phyloP scores from a whole-genome alignment of 371 early-diverging fungal species.

The Saksenaea oblongispora region DNA sequence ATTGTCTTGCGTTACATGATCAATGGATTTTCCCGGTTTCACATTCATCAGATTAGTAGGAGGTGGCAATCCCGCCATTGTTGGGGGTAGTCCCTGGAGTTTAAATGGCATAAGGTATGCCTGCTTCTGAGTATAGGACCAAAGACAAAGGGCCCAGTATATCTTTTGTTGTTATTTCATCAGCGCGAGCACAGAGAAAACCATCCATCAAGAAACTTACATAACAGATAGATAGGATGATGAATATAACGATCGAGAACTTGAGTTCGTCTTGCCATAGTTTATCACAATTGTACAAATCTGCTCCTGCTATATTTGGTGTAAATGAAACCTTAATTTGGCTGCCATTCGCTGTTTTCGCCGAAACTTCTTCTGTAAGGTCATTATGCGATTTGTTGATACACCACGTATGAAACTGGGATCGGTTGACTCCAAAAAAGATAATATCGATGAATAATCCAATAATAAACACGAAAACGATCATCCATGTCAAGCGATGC shows the following conservation, averaged over 20 bases:
- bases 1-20: conserved; percentile 7
- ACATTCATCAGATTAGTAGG: conserved; percentile 21
- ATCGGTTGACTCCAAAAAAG: background rate
- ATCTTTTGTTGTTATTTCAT: conserved; percentile 8
- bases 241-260: conserved; percentile 28
- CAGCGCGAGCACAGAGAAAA: background rate
- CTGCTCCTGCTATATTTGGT: conserved; percentile 17
- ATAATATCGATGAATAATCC: conserved; percentile 14
- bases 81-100: conserved; percentile 2
- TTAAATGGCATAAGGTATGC: conserved; percentile 1
- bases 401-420: conserved; percentile 6
- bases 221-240: conserved; percentile 31
- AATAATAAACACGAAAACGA: conserved; percentile 17
- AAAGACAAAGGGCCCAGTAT: conserved; percentile 28
- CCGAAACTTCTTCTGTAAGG: background rate
- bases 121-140: conserved; percentile 29
- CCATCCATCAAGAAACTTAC: conserved; percentile 13
- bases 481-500: conserved; percentile 20
- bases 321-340: conserved; percentile 11
- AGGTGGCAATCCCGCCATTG: conserved; percentile 7
- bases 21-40: conserved; percentile 1
- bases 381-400: background rate
- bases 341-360: conserved; percentile 7
- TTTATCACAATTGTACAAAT: conserved; percentile 38
- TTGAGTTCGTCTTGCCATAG: conserved; percentile 47